phyloP scores from a whole-genome alignment of 345 rosid genomes.

The Draba incana region DNA sequence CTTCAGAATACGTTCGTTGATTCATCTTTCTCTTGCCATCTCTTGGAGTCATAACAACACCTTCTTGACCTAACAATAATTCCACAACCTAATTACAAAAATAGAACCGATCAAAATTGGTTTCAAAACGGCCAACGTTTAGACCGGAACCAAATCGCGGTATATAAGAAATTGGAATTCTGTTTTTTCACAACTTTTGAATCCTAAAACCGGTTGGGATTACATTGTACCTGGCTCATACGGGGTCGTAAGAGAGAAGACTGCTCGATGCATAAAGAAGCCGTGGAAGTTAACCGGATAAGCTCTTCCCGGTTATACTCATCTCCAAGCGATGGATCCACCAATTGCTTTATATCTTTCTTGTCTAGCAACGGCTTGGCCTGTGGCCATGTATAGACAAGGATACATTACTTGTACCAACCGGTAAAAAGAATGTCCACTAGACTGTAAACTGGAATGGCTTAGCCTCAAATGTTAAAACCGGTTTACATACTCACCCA shows the following conservation, averaged over 20 bases:
- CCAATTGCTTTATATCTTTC: slow-evolving; percentile 52
- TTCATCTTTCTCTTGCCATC: slow-evolving; percentile 39
- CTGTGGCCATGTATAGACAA: slow-evolving; percentile 43
- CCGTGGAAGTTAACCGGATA: slow-evolving; percentile 65
- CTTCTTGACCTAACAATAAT: slow-evolving; percentile 65
- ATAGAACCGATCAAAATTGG: not conserved
- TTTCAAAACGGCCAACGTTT: not conserved
- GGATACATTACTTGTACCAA: slow-evolving; percentile 15
- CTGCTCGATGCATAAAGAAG: slow-evolving; percentile 77
- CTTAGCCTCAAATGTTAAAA: slow-evolving; percentile 22
- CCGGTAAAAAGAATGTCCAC: not conserved
- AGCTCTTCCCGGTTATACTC: slow-evolving; percentile 68
- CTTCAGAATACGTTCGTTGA: slow-evolving; percentile 76
- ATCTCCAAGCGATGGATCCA: slow-evolving; percentile 66
- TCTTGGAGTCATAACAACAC: slow-evolving; percentile 36
- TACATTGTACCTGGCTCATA: slow-evolving; percentile 73
- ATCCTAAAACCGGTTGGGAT: not conserved
- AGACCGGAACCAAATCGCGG: not conserved
- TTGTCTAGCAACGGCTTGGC: slow-evolving; percentile 79
- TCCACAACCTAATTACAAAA: slow-evolving; percentile 61
- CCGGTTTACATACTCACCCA: slow-evolving; percentile 57
- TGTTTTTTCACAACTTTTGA: not conserved
- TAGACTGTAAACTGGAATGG: slow-evolving; percentile 1
- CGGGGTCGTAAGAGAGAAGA: slow-evolving; percentile 85
- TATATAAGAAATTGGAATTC: not conserved